phyloP scores from a whole-genome alignment of 768 basidiomycete species.

The Boletus speciosus region DNA sequence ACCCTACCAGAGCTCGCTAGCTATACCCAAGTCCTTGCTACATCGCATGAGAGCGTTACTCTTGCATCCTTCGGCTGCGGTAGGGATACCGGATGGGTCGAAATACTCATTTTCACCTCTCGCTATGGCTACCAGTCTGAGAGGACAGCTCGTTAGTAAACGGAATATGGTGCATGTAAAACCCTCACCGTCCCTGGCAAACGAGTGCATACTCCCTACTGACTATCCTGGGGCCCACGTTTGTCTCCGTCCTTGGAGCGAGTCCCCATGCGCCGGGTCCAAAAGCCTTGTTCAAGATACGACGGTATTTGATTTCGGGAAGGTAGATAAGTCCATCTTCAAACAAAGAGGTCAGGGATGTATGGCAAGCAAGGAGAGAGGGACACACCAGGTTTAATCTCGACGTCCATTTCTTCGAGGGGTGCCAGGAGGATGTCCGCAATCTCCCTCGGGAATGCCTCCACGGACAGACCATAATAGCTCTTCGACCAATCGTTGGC shows the following conservation, averaged over 20 bases:
- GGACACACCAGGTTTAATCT: conserved; percentile 85
- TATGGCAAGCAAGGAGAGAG: background rate
- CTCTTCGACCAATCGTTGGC: conserved; percentile 84
- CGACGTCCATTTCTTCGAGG: conserved; percentile 74
- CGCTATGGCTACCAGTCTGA: conserved; percentile 83
- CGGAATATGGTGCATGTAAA: background rate
- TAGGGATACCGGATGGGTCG: conserved; percentile 84
- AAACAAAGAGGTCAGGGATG: background rate
- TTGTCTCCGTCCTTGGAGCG: conserved; percentile 89
- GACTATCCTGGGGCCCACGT: conserved; percentile 83
- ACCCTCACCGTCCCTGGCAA: conserved; percentile 77
- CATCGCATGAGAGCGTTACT: conserved; percentile 97
- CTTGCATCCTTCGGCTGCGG: conserved; percentile 93
- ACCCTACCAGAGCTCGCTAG: conserved; percentile 89
- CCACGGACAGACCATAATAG: conserved; percentile 74
- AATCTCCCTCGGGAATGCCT: conserved; percentile 75
- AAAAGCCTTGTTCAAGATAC: conserved; percentile 88
- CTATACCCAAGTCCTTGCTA: conserved; percentile 94
- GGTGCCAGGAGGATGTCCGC: conserved; percentile 72
- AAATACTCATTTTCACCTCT: conserved; percentile 98
- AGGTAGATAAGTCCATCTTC: conserved; percentile 91
- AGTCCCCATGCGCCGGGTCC: conserved; percentile 98
- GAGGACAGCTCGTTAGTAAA: background rate
- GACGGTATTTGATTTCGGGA: conserved; percentile 95
- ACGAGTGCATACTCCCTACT: conserved; percentile 94